Percentiles rank a stretch among this genome's conserved stretches.
Evolutionary conservation across 352 stramenopile species (phyloP).

Genomic region (Phytophthora boehmeriae): DNA sequence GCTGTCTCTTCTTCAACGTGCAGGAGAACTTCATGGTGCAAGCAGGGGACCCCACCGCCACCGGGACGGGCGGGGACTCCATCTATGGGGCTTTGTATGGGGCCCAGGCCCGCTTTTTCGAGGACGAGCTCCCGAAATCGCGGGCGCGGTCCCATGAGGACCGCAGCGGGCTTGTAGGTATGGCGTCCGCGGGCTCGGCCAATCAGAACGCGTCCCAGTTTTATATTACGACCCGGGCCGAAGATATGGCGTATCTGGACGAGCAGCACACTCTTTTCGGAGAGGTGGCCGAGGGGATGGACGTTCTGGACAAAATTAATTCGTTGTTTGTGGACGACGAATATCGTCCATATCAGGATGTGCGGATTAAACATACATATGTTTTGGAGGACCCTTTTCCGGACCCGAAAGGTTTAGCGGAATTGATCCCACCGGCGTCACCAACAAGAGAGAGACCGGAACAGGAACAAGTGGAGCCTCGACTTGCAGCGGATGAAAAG

Average conservation of each 20-base stretch:
- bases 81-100: constrained; percentile 95
- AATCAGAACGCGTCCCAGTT: constrained; percentile 94
- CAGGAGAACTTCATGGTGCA: constrained; percentile 96
- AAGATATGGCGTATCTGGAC: constrained; percentile 93
- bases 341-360: constrained; percentile 95
- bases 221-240: constrained; percentile 94
- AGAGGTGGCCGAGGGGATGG: constrained; percentile 93
- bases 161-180: constrained; percentile 72
- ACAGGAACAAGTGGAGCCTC: constrained; percentile 90
- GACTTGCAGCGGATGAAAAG: constrained; percentile 91
- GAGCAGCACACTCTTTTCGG: constrained; percentile 93
- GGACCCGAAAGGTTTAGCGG: constrained; percentile 64
- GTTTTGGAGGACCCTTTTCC: constrained; percentile 87
- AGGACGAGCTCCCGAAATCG: constrained; percentile 68
- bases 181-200: constrained; percentile 74
- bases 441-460: constrained; percentile 87
- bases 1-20: constrained; percentile 96
- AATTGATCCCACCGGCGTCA: constrained; percentile 79
- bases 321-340: constrained; percentile 95
- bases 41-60: constrained; percentile 90
- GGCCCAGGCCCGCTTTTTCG: constrained; percentile 72
- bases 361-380: constrained; percentile 95
- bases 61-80: constrained; percentile 94
- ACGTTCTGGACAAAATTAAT: constrained; percentile 95
- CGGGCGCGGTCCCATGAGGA: constrained; percentile 53